These are phyloP conservation scores for Termitomyces sp. DNA, from an alignment of 768 basidiomycete species.

Conservation along the genomic window DNA sequence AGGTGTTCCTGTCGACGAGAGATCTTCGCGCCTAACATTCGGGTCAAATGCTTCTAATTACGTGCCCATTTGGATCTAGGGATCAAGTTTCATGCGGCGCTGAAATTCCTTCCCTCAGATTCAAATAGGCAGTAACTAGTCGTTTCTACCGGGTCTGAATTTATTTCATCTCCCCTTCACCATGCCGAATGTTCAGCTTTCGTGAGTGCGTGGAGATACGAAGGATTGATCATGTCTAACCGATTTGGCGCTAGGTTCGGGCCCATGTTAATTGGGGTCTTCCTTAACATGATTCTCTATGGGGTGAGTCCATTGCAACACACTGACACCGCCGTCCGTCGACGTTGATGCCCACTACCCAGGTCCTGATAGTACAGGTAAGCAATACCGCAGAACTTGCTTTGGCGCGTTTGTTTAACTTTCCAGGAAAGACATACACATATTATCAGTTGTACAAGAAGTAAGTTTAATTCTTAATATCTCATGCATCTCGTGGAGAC, in stretches of 20 bases:
- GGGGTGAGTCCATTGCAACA: constrained; percentile 4
- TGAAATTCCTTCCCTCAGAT: no score
- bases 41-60: no score
- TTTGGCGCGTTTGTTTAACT: not conserved
- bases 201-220: constrained; percentile 1
- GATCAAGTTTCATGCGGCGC: no score
- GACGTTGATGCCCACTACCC: not conserved
- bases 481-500: not conserved
- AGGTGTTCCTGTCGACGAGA: no score
- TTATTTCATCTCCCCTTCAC: not conserved
- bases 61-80: no score
- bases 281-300: constrained; percentile 33
- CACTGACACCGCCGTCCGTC: not conserved
- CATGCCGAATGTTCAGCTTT: constrained; percentile 20
- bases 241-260: constrained; percentile 21
- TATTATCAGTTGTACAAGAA: constrained; percentile 37
- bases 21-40: no score
- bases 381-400: not conserved
- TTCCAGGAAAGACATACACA: constrained; percentile 24
- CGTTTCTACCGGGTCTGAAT: no score
- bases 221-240: not conserved
- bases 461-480: constrained; percentile 15
- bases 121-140: no score
- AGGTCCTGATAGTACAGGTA: constrained; percentile 32
- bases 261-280: constrained; percentile 31